These are phyloP conservation scores for Simplicillium sp. DNA, from an alignment of 2,329 filamentous ascomycete species.

Conservation along the genomic window DNA sequence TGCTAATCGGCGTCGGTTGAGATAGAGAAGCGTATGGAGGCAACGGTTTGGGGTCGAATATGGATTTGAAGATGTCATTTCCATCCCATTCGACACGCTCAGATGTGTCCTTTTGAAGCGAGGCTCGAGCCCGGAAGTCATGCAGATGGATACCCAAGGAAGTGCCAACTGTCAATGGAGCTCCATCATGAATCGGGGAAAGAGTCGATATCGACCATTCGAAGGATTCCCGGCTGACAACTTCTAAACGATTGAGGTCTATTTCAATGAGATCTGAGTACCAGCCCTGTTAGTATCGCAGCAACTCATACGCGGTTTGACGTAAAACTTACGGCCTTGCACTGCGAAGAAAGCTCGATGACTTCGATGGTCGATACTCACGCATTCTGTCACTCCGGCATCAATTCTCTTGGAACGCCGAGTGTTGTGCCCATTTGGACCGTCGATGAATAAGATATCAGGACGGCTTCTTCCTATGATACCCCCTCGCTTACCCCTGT, in stretches of 20 bases:
- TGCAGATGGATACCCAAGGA: slow-evolving; percentile 73
- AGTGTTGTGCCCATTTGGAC: slow-evolving; percentile 32
- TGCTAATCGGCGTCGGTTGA: slow-evolving; percentile 72
- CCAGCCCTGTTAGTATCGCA: not conserved
- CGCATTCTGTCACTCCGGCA: slow-evolving; percentile 67
- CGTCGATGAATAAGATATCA: slow-evolving; percentile 56
- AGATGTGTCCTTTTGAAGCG: slow-evolving; percentile 18
- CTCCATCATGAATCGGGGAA: slow-evolving; percentile 55
- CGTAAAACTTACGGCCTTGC: slow-evolving; percentile 47
- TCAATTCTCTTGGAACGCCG: slow-evolving; percentile 56
- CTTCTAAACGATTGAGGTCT: slow-evolving; percentile 63
- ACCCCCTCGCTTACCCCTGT: slow-evolving; percentile 43
- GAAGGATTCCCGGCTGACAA: slow-evolving; percentile 62
- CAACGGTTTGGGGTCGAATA: slow-evolving; percentile 43
- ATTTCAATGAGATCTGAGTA: slow-evolving; percentile 62
- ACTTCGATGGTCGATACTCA: slow-evolving; percentile 63
- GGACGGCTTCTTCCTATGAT: slow-evolving; percentile 57
- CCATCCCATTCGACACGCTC: slow-evolving; percentile 25
- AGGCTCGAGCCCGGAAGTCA: slow-evolving; percentile 51
- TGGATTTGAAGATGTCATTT: slow-evolving; percentile 20
- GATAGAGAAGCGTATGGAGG: slow-evolving; percentile 61
- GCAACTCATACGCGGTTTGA: too few species aligned
- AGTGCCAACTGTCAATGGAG: slow-evolving; percentile 77
- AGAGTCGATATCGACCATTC: slow-evolving; percentile 78
- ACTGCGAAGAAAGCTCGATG: slow-evolving; percentile 73